A percentile compares a stretch with the other conserved stretches of the same genome.
Conservation (phyloP, 371 early-diverging fungal genomes). For the Nosema bombycis region DNA sequence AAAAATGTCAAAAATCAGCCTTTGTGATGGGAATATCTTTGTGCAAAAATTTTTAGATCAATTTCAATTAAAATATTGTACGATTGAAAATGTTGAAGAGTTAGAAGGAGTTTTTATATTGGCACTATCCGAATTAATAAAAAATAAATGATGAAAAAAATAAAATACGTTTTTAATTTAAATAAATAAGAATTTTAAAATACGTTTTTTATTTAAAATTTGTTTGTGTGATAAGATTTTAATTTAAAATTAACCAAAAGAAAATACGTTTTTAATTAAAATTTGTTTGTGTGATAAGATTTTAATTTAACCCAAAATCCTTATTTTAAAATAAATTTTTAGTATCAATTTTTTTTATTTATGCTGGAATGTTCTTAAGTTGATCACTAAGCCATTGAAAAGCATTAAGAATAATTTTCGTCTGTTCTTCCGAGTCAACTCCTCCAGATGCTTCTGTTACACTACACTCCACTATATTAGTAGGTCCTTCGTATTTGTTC, state of each 20-base stretch:
- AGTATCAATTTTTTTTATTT: constrained; percentile 15
- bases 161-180: not conserved
- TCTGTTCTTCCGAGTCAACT: constrained; percentile 10
- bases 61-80: constrained; percentile 49
- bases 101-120: constrained; percentile 51
- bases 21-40: constrained; percentile 41
- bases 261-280: not conserved
- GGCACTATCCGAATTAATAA: constrained; percentile 37
- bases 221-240: not conserved
- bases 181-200: not conserved
- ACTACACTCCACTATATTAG: constrained; percentile 26
- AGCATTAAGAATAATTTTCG: constrained; percentile 27
- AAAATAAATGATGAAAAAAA: not conserved
- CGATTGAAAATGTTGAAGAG: constrained; percentile 49
- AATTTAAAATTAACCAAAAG: too few relatives aligned
- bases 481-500: constrained; percentile 31
- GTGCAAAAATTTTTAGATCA: constrained; percentile 54
- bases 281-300: too few relatives aligned
- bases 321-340: not conserved
- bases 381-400: constrained; percentile 52
- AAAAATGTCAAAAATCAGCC: constrained; percentile 49
- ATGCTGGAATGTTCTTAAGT: constrained; percentile 25
- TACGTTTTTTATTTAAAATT: not conserved
- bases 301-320: too few relatives aligned
- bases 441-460: constrained; percentile 26